phyloP scores from a whole-genome alignment of 2,329 filamentous ascomycete species.

The Monilinia polystroma region DNA sequence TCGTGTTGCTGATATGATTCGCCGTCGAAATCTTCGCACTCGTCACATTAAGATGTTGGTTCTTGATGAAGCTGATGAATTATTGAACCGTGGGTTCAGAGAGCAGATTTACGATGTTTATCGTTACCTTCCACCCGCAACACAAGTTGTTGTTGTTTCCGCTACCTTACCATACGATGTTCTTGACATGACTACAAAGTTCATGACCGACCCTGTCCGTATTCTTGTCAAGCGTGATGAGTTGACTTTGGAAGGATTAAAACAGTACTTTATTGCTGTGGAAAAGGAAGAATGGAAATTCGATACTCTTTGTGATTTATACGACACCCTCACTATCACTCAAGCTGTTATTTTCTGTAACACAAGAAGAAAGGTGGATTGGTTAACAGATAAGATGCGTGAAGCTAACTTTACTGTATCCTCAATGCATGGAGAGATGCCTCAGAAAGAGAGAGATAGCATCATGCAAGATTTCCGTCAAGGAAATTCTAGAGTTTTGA shows the following conservation, averaged over 20 bases:
- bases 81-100: conserved; percentile 90
- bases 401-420: conserved; percentile 98
- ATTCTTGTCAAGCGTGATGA: conserved; percentile 99
- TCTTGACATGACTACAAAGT: conserved; percentile 98
- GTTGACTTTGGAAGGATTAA: conserved; percentile 92
- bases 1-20: conserved; percentile 84
- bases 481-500: conserved; percentile 92
- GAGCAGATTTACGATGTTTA: conserved; percentile 99
- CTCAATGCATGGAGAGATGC: conserved; percentile 99
- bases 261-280: conserved; percentile 99
- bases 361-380: conserved; percentile 97
- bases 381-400: conserved; percentile 98
- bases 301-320: conserved; percentile 96
- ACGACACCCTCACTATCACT: conserved; percentile 97
- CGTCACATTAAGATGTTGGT: conserved; percentile 78
- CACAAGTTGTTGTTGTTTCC: conserved; percentile 96
- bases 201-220: conserved; percentile 97
- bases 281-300: conserved; percentile 99
- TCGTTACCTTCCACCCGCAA: conserved; percentile 91
- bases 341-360: conserved; percentile 99
- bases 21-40: conserved; percentile 69
- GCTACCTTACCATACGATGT: conserved; percentile 97
- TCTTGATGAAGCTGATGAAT: conserved; percentile 73
- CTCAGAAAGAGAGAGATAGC: conserved; percentile 94
- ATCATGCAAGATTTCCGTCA: conserved; percentile 99